Conservation (phyloP, 169 alveolate genomes). For the Plasmodium vinckei region DNA sequence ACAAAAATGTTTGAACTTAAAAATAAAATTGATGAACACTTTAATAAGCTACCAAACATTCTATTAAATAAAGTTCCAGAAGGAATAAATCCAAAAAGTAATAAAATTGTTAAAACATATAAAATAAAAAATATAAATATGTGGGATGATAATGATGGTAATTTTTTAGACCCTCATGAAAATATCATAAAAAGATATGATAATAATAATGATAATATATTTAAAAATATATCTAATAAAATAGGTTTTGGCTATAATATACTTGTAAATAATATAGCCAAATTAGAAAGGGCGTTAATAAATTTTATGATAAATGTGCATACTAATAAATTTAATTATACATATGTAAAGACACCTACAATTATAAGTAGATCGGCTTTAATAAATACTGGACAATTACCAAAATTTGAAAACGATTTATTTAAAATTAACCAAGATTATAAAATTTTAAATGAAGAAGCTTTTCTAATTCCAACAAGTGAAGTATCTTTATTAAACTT, state of each 20-base stretch:
- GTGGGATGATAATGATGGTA: not conserved
- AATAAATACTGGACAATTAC: conserved; percentile 82
- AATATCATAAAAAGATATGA: conserved; percentile 61
- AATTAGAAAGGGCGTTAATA: conserved; percentile 81
- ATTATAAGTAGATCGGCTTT: conserved; percentile 78
- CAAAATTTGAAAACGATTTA: conserved; percentile 84
- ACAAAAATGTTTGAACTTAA: conserved; percentile 30
- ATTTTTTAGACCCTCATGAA: conserved; percentile 50
- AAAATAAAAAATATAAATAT: conserved; percentile 27
- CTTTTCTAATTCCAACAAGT: conserved; percentile 86
- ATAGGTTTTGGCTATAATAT: conserved; percentile 75
- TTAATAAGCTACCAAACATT: conserved; percentile 49
- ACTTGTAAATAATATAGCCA: conserved; percentile 71
- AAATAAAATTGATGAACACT: conserved; percentile 33
- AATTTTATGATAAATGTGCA: conserved; percentile 82
- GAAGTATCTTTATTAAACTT: conserved; percentile 84
- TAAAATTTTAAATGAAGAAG: conserved; percentile 80
- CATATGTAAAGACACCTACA: conserved; percentile 80
- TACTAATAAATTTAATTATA: conserved; percentile 79
- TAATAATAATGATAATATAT: conserved; percentile 44
- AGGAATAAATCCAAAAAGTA: conserved; percentile 10
- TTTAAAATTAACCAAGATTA: conserved; percentile 79
- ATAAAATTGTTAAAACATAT: conserved; percentile 55
- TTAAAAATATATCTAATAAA: conserved; percentile 70
- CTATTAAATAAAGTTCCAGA: conserved; percentile 56